Evolutionary conservation across 1,139 yeast species (phyloP).

Genomic region (Kodamaea ohmeri): DNA sequence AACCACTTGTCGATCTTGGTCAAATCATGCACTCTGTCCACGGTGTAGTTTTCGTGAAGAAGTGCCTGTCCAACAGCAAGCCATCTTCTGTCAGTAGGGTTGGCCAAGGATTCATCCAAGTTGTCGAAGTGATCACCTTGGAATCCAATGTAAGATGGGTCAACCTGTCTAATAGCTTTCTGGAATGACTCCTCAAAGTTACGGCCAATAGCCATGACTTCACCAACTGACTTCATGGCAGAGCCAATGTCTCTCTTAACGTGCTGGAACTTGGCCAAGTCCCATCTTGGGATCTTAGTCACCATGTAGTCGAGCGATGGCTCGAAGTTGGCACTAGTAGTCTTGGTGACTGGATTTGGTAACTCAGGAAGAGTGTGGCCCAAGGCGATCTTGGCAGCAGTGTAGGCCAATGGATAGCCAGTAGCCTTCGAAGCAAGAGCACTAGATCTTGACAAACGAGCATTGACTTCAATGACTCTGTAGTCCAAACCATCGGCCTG

Average conservation of each 20-base stretch:
- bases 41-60: constrained; percentile 83
- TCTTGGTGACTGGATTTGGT: constrained; percentile 94
- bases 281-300: constrained; percentile 98
- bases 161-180: constrained; percentile 96
- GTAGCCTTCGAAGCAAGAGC: constrained; percentile 98
- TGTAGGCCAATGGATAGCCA: constrained; percentile 96
- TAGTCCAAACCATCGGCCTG: constrained; percentile 94
- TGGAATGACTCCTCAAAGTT: constrained; percentile 97
- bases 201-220: constrained; percentile 98
- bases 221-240: constrained; percentile 98
- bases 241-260: constrained; percentile 92
- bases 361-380: constrained; percentile 93
- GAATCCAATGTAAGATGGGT: constrained; percentile 87
- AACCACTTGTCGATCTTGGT: constrained; percentile 96
- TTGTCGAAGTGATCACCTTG: constrained; percentile 84
- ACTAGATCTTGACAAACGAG: constrained; percentile 94
- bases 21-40: constrained; percentile 85
- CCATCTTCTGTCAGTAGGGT: constrained; percentile 98
- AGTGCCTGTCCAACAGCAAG: constrained; percentile 97
- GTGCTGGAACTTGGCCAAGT: constrained; percentile 89
- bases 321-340: constrained; percentile 94
- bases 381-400: constrained; percentile 95
- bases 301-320: constrained; percentile 97
- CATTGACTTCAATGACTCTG: constrained; percentile 96
- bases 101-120: constrained; percentile 73